phyloP scores from a whole-genome alignment of 192 early-diverging fungal genomes.

The Entomortierella lignicola region DNA sequence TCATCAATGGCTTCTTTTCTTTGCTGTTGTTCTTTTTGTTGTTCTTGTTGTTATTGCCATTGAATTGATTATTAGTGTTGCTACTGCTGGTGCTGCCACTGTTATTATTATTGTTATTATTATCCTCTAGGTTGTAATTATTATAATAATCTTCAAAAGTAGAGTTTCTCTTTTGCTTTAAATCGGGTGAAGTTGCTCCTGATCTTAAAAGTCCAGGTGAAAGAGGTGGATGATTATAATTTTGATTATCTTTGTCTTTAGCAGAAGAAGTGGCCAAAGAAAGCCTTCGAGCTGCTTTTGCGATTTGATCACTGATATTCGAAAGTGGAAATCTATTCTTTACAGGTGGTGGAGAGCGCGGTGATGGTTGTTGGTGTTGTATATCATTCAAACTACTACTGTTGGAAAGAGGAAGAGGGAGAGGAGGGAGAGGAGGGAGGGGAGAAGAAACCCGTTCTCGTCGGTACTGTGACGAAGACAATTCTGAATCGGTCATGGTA shows the following conservation, averaged over 20 bases:
- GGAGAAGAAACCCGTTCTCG: slow-evolving; percentile 5
- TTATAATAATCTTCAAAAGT: not conserved
- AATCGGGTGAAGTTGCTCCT: slow-evolving; percentile 23
- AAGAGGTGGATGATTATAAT: slow-evolving; percentile 11
- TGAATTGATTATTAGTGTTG: not conserved
- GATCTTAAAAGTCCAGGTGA: slow-evolving; percentile 7
- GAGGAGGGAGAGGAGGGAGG: slow-evolving; percentile 8
- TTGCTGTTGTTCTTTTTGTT: slow-evolving; percentile 8
- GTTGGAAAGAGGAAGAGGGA: slow-evolving; percentile 6
- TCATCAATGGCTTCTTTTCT: slow-evolving; percentile 7
- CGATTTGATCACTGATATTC: slow-evolving; percentile 35
- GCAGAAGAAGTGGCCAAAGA: slow-evolving; percentile 27
- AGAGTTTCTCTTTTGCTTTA: slow-evolving; percentile 27
- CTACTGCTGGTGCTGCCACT: not conserved
- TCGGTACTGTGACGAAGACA: slow-evolving; percentile 10
- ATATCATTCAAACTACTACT: slow-evolving; percentile 11
- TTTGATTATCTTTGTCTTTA: slow-evolving; percentile 1
- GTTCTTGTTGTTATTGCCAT: not conserved
- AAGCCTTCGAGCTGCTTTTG: slow-evolving; percentile 42
- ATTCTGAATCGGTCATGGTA: slow-evolving; percentile 30
- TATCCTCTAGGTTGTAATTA: not conserved
- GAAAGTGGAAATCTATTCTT: slow-evolving; percentile 33
- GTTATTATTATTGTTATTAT: not conserved
- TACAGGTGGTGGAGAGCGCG: slow-evolving; percentile 23
- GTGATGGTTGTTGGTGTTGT: not conserved